These are phyloP conservation scores for Monascus purpureus DNA, from an alignment of 495 filamentous ascomycete species.

Conservation along the genomic window DNA sequence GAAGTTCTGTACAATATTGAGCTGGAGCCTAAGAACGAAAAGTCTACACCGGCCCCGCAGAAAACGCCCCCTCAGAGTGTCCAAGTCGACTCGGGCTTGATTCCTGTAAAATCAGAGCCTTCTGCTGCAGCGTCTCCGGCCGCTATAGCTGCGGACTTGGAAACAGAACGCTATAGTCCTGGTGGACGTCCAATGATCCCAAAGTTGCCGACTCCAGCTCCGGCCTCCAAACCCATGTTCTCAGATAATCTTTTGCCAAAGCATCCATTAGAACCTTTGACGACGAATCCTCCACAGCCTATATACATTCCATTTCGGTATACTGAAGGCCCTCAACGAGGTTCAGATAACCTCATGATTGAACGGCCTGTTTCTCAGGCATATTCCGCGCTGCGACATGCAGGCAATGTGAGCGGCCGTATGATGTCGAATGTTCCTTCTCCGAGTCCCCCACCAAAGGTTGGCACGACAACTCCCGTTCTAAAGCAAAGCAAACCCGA, in stretches of 20 bases:
- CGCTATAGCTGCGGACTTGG: too few species aligned
- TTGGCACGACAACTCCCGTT: slow-evolving; percentile 7
- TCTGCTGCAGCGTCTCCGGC: too few species aligned
- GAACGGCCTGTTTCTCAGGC: slow-evolving; percentile 31
- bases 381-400: slow-evolving; percentile 31
- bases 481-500: slow-evolving; percentile 14
- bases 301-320: slow-evolving; percentile 35
- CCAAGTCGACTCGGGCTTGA: too few species aligned
- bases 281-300: slow-evolving; percentile 27
- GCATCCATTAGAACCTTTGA: slow-evolving; percentile 16
- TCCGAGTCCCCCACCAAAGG: slow-evolving; percentile 5
- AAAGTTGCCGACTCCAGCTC: slow-evolving; percentile 5
- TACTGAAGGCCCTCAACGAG: slow-evolving; percentile 32
- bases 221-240: slow-evolving; percentile 12
- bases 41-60: slow-evolving; percentile 6
- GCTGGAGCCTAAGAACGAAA: slow-evolving; percentile 10
- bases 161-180: slow-evolving; percentile 29
- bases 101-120: neutral
- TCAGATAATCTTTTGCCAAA: slow-evolving; percentile 9
- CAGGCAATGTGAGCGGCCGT: slow-evolving; percentile 28
- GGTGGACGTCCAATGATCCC: slow-evolving; percentile 33
- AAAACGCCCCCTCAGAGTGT: neutral
- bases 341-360: slow-evolving; percentile 25
- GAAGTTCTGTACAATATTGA: slow-evolving; percentile 40
- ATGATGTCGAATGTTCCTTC: slow-evolving; percentile 24